Base-by-base conservation (phyloP, 192 early-diverging fungal species). In the Coemansia umbellata region DNA sequence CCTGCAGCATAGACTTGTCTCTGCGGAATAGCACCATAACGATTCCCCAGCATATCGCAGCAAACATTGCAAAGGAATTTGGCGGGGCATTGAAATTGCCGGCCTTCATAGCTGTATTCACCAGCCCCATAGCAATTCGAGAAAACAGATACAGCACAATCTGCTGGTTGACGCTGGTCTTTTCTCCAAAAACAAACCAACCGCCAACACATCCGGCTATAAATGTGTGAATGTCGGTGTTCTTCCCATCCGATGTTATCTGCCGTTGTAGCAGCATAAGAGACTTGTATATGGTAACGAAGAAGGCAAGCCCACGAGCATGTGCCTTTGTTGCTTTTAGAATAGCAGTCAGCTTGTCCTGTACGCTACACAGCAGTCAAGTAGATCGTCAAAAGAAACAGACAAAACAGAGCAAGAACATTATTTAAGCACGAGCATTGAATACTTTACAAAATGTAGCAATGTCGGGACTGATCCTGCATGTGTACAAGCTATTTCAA, bases 21-120 rank as follows among this genome's bases (percentile, higher is more conserved):
- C 94, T 82, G 44, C 85, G 78, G 84, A 98, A 98, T 47, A 93
- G 79, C 82, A 88, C 94, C 95, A 98, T 95, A 26, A 96, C 93
- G 22, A 84, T 74, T 5, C 93, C 95, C 95, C 95, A 98, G 23
- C 87, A 80, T 8, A 95, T 48, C 8, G 93, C 91, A n/a, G 93
- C 91, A 79, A 98, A 98, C 14, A 95, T 64, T 5, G 92, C 83
- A 80, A 90, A 98, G 2, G 91, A 83, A 45, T 88, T 78, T 22
- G 79, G 62, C 23, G 93, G 92, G 31, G 83, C 85, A n/a, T 86
- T 69, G 27, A 96, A 69, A 24, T 80, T 47, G 51, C 78, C 62
- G 30, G 83, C 80, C 78, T 91, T 85, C 31, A 91, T 84, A 5
- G 80, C 80, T 27, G 91, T 53, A 70, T 92, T 91, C 48, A 89